Evolutionary conservation across 495 filamentous ascomycete species (phyloP).

Genomic region (Pyronema omphalodes): DNA sequence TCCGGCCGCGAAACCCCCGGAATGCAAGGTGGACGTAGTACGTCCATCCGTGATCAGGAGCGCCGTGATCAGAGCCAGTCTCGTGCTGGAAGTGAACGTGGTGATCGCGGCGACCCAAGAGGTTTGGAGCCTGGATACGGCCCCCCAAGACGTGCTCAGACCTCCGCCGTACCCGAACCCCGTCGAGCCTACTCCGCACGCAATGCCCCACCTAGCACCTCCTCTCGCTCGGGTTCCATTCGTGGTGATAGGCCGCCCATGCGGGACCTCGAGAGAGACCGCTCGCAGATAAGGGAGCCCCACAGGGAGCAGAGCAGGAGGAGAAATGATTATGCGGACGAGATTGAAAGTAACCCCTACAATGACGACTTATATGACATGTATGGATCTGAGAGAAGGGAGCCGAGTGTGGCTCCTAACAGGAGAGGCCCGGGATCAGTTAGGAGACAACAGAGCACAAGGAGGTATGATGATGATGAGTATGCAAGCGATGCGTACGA

Average conservation of each 20-base stretch:
- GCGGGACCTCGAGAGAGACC: conserved; percentile 8
- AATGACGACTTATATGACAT: conserved; percentile 52
- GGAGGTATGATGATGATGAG: conserved; percentile 49
- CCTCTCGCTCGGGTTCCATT: conserved; percentile 21
- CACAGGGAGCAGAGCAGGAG: conserved; percentile 9
- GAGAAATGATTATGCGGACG: conserved; percentile 26
- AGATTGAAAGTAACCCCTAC: conserved; percentile 39
- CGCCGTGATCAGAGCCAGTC: conserved; percentile 26
- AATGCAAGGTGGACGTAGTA: neutral
- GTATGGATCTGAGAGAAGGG: conserved; percentile 29
- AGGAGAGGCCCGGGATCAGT: conserved; percentile 13
- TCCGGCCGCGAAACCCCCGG: neutral
- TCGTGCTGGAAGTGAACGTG: conserved; percentile 16
- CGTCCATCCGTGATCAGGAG: conserved; percentile 13
- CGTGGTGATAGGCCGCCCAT: conserved; percentile 7
- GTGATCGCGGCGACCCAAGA: conserved; percentile 11
- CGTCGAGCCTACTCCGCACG: conserved; percentile 35
- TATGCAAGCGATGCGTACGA: conserved; percentile 50
- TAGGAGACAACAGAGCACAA: conserved; percentile 3
- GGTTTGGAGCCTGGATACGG: conserved; percentile 15
- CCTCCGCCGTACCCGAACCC: conserved; percentile 26
- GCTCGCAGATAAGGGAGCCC: conserved; percentile 22
- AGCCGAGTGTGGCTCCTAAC: conserved; percentile 17
- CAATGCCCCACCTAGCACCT: conserved; percentile 19
- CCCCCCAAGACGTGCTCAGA: conserved; percentile 11